phyloP scores from a whole-genome alignment of 2,329 filamentous ascomycete species.

The Colletotrichum sp. region DNA sequence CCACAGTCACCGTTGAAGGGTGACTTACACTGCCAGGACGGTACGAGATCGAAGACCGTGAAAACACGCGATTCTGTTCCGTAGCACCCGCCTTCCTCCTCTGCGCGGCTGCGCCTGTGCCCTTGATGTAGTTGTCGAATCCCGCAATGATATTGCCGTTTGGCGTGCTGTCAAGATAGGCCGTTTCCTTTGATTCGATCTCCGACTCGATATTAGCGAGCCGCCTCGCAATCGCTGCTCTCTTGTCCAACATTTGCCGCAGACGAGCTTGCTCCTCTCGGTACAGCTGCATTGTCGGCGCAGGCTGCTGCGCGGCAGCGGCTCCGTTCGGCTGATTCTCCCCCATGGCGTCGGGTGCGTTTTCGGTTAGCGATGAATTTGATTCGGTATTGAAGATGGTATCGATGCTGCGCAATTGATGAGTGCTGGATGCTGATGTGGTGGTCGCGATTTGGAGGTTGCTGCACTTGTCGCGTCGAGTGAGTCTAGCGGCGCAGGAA shows the following conservation, averaged over 20 bases:
- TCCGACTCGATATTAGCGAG: constrained; percentile 68
- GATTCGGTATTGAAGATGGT: not conserved
- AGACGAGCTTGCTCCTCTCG: constrained; percentile 55
- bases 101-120: constrained; percentile 67
- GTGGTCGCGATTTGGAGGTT: not conserved
- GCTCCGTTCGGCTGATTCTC: constrained; percentile 16
- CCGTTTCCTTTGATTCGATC: constrained; percentile 82
- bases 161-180: constrained; percentile 89
- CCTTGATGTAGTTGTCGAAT: constrained; percentile 98
- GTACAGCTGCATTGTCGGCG: constrained; percentile 50
- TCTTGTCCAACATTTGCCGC: constrained; percentile 52
- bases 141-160: constrained; percentile 95
- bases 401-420: not conserved
- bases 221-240: constrained; percentile 34
- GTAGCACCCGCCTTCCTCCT: constrained; percentile 68
- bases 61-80: constrained; percentile 79
- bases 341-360: not conserved
- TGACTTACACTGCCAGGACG: constrained; percentile 38
- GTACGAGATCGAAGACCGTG: constrained; percentile 67
- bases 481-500: not conserved
- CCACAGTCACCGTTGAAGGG: not conserved
- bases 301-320: constrained; percentile 24
- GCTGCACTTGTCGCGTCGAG: not conserved
- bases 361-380: not conserved
- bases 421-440: not conserved